Base-by-base conservation (phyloP, 345 rosid species). In the Acer yangbiense region DNA sequence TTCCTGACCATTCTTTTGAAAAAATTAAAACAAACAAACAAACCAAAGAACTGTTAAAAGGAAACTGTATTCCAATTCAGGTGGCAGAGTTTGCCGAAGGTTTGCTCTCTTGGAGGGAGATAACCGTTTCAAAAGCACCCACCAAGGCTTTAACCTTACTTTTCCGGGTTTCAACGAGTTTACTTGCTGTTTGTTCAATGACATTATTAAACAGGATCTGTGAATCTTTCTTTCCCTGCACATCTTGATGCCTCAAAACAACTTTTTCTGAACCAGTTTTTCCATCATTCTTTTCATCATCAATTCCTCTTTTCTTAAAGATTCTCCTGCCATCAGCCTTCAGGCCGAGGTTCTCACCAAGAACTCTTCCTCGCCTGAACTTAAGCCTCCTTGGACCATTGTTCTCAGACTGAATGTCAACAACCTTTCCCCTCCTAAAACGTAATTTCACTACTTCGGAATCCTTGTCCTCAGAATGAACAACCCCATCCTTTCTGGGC, bases 141-240 rank as follows among this genome's bases (percentile, higher is more conserved):
- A 94, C 99, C 85, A 96, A 87, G 76, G 98, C 99, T 82, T 94
- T 91, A 29, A 96, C 99, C 87, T 94, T 94, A 80, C 98, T 91
- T 83, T 91, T 94, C 81, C 92, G 90, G 73, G 91, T 88, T 88
- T 88, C 88, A 43, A 72, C 98, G 8, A 92, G 98, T 78, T 90
- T 90, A 72, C 94, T 91, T 39, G 99, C 98, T 72, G 98, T 94
- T 87, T 94, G 95, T 87, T 96, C 95, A 18, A 96, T 96, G 73
- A 96, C 94, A 77, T 91, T 88, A 75, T 96, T 96, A 17, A 89
- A 90, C 86, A 89, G 77, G 68, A 79, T 89, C 87, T 50, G 82
- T 12, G 88, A 80, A 52, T 90, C 91, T 82, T 83, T 90, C 89
- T 83, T 89, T 54, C 83, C 88, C 68, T 78, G 87, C 74, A 80